Base-by-base conservation (phyloP, 345 rosid genomes). In the Microcos paniculata region DNA sequence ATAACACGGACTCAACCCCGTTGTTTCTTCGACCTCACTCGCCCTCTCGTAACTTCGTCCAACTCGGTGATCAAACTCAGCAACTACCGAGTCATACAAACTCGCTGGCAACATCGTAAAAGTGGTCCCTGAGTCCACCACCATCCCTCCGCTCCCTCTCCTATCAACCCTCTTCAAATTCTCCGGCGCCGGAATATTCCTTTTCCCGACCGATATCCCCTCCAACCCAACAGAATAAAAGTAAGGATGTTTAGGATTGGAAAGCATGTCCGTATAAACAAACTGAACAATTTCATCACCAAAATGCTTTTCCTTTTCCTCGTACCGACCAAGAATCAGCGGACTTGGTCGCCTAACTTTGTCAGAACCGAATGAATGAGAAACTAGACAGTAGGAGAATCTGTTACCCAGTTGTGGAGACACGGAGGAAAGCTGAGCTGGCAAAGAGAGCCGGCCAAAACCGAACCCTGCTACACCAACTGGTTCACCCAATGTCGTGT, bases 381-480 rank as follows among this genome's bases (percentile, higher is more conserved):
- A 89, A 8, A 93, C 87, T 16, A 93, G 78, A 61, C 99, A 95
- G 78, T 95, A 95, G 23, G 99, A 95, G 82, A 95, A 93, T 31
- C 86, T 87, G 61, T 87, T 88, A 6, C 98, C 99, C 0, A 95
- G 83, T 28, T 84, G 89, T 12, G 99, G 96, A 9, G 93, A 85
- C 42, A 80, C 48, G 13, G 85, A 73, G 8, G 90, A 73, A 48
- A 95, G 92, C 84, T 95, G 98, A 3, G 94, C 90, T 0, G 99
- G 99, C 7, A 95, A 26, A 0, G 99, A 95, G 58, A 95, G 94
- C 2, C 82, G 81, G 21, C 99, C 96, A 5, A 92, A 94, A 43
- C 99, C 98, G 74, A 95, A 95, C 4, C 99, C 99, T 4, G 98
- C 99, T 26, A 95, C 99, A 10, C 98, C 99, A 19, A 95, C 84